These are phyloP conservation scores for Trifolium repens DNA, from an alignment of 306 rosid genomes.

Conservation along the genomic window DNA sequence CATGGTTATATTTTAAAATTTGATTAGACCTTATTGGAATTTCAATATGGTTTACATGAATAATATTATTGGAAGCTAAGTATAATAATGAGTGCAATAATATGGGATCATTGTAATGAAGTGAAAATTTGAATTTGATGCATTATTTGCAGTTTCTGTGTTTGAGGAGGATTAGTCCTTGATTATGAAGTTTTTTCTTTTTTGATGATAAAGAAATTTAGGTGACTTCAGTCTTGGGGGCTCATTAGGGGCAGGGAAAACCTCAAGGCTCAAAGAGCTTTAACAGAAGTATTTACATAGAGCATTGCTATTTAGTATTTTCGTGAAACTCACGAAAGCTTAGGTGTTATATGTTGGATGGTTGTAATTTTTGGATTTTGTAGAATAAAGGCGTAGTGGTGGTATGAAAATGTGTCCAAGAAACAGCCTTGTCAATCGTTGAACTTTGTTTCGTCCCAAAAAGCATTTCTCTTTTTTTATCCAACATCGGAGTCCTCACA, in stretches of 20 bases:
- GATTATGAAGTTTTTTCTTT: not conserved
- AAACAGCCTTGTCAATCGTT: too few species aligned
- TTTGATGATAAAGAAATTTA: not conserved
- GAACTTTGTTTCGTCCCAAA: too few species aligned
- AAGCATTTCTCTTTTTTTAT: too few species aligned
- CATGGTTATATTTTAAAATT: not conserved
- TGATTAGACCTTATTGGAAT: not conserved
- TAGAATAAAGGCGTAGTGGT: too few species aligned
- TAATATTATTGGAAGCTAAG: not conserved
- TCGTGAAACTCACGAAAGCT: too few species aligned
- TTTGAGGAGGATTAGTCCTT: not conserved
- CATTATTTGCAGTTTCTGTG: not conserved
- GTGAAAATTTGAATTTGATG: not conserved
- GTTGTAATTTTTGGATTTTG: too few species aligned
- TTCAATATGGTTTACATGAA: constrained; percentile 1
- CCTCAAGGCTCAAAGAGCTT: too few species aligned
- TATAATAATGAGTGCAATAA: not conserved
- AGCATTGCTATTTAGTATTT: too few species aligned
- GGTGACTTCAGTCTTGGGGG: not conserved
- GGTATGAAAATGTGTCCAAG: too few species aligned
- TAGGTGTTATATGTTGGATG: too few species aligned
- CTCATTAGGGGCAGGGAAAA: too few species aligned
- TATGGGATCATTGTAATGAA: not conserved
- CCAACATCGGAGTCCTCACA: not conserved
- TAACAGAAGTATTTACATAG: too few species aligned